Base-by-base conservation (phyloP, 2,329 filamentous ascomycete genomes). In the Anisogramma anomala region DNA sequence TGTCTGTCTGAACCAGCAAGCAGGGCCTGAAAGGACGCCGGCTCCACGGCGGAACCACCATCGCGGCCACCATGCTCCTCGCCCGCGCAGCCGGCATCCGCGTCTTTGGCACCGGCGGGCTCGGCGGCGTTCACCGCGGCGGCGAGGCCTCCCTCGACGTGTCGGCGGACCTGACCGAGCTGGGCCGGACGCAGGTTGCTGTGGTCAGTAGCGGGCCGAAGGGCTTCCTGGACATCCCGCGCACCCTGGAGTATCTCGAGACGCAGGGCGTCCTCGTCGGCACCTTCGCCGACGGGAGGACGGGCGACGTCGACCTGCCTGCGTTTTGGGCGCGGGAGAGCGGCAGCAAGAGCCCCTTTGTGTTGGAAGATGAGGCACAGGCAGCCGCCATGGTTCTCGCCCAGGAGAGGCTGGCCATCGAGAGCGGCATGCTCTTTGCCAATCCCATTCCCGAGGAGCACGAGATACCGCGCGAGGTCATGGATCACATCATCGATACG, bases 301-400 rank as follows among this genome's bases (percentile, higher is more conserved):
- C 65, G 19, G 82, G 78, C 2, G 63, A 71, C 5, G 73, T 95
- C 30, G 82, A 94, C 53, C 91, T 96, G 53, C 91, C 91, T 1
- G 86, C 84, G 0, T 98, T 98, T 60, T 98, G 84, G 74, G 84
- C 84, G 0, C 70, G 89, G 30, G 85, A 95, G 31, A 95, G 88
- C 58, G 85, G 87, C 10, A 65, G 82, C 39, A 77, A 69, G 58
- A 94, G 86, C 55, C 89, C 89, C 0, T 74, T 76, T 17, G 74
- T 84, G 1, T 74, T 95, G 31, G 63, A 77, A 39, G 72, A 80
- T 49, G 85, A 93, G 56, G 69, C 69, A 41, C 84, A 96, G 56
- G 91, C 91, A 25, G 91, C 91, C 1, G 79, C 82, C n/a, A 85
- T 96, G 42, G 83, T 94, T 43, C 69, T 84, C 50, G 84, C 86